A percentile compares a stretch with the other conserved stretches of the same genome.
phyloP scores from a whole-genome alignment of 495 filamentous ascomycete genomes.

The Bryoglossum gracile region DNA sequence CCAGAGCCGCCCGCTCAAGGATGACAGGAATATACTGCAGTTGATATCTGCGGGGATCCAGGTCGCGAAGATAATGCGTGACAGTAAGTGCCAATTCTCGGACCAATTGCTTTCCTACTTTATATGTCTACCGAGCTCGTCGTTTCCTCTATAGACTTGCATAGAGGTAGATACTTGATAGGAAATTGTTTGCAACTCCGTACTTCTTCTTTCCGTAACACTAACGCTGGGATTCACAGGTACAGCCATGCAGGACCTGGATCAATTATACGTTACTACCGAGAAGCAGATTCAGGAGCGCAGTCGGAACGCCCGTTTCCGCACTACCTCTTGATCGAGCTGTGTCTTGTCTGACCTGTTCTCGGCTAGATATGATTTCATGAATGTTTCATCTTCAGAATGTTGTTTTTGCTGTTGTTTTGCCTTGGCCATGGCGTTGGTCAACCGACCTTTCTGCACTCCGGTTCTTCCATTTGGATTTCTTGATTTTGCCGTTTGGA shows the following conservation, averaged over 20 bases:
- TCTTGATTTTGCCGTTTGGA: background rate
- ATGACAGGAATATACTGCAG: constrained; percentile 83
- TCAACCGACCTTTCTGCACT: background rate
- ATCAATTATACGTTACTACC: constrained; percentile 61
- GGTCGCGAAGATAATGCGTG: constrained; percentile 78
- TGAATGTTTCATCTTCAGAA: background rate
- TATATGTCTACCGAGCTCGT: no score
- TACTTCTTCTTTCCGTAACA: no score
- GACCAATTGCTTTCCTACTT: no score
- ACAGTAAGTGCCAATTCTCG: no score
- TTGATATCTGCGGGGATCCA: constrained; percentile 79
- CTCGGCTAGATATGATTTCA: no score
- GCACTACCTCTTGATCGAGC: constrained; percentile 2
- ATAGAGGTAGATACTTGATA: no score
- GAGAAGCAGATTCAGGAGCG: constrained; percentile 69
- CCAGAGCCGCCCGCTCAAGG: constrained; percentile 75
- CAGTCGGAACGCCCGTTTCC: constrained; percentile 20
- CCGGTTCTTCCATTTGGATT: background rate
- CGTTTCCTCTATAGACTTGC: no score
- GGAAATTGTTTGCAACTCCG: no score
- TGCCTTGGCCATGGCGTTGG: background rate
- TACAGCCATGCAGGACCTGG: constrained; percentile 70
- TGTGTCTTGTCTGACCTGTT: background rate
- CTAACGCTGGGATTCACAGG: no score
- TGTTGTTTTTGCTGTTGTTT: background rate